Percentiles rank a stretch among this genome's conserved stretches.
phyloP scores from a whole-genome alignment of 306 rosid genomes.

The Malus orientalis region DNA sequence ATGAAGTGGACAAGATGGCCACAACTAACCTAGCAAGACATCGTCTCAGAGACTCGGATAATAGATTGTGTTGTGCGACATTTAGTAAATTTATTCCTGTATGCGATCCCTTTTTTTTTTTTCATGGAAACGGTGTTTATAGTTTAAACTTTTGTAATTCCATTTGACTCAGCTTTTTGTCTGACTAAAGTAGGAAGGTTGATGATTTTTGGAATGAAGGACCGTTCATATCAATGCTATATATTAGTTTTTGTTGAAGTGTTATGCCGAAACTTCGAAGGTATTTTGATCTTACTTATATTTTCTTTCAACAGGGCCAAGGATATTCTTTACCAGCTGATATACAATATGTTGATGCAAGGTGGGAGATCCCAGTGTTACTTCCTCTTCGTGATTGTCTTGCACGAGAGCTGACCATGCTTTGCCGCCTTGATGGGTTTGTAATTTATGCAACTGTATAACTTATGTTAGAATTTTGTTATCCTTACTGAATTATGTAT shows the following conservation, averaged over 20 bases:
- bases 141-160: not conserved
- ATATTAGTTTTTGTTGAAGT: not conserved
- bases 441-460: conserved; percentile 16
- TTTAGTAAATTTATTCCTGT: too few species aligned
- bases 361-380: conserved; percentile 74
- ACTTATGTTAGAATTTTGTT: not conserved
- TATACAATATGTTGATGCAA: conserved; percentile 85
- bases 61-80: not conserved
- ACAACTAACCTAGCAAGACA: not conserved
- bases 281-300: not conserved
- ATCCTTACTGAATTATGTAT: conserved; percentile 18
- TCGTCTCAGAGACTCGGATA: not conserved
- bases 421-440: conserved; percentile 83
- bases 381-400: conserved; percentile 89
- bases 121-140: not conserved
- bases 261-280: not conserved
- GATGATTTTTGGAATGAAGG: not conserved
- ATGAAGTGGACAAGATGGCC: too few species aligned
- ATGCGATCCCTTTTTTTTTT: not conserved
- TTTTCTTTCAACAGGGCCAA: conserved; percentile 60
- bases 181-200: not conserved
- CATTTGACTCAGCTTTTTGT: not conserved
- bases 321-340: conserved; percentile 91
- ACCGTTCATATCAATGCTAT: not conserved
- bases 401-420: conserved; percentile 60